A percentile compares a stretch with the other conserved stretches of the same genome.
Conservation (phyloP, 495 filamentous ascomycete species). For the Echria macrotheca region DNA sequence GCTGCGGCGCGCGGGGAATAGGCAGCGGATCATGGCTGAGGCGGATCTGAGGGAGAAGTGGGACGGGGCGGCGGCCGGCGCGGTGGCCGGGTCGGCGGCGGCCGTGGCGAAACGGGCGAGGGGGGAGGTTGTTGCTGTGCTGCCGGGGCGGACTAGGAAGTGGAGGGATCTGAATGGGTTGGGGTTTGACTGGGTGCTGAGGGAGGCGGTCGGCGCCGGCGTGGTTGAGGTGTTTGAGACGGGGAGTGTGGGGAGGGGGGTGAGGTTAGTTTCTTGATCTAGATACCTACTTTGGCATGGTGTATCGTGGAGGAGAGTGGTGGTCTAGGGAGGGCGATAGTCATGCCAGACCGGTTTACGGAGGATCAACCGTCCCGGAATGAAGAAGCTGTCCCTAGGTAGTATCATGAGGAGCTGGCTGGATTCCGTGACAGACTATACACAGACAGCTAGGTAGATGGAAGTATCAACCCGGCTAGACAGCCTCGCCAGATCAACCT, state of each 20-base stretch:
- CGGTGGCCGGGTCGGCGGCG: slow-evolving; percentile 49
- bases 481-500: too few relatives aligned
- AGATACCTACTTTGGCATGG: too few relatives aligned
- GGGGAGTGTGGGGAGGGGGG: slow-evolving; percentile 68
- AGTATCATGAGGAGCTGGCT: too few relatives aligned
- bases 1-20: slow-evolving; percentile 50
- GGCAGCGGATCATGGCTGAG: slow-evolving; percentile 60
- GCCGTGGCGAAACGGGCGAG: slow-evolving; percentile 56
- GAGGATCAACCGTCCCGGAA: too few relatives aligned
- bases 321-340: too few relatives aligned
- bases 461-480: too few relatives aligned
- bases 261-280: slow-evolving; percentile 46
- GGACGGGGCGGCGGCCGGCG: slow-evolving; percentile 67
- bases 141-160: slow-evolving; percentile 71
- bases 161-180: slow-evolving; percentile 79
- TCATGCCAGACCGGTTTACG: background rate
- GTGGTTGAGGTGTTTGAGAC: slow-evolving; percentile 84
- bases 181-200: slow-evolving; percentile 70
- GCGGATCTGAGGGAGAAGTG: slow-evolving; percentile 66
- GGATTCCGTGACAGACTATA: too few relatives aligned
- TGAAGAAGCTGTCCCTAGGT: too few relatives aligned
- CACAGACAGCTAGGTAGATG: too few relatives aligned
- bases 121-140: slow-evolving; percentile 63
- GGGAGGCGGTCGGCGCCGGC: slow-evolving; percentile 72
- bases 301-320: too few relatives aligned